Conservation (phyloP, 1,139 yeast genomes). For the Yamadazyma atmosphaerica region DNA sequence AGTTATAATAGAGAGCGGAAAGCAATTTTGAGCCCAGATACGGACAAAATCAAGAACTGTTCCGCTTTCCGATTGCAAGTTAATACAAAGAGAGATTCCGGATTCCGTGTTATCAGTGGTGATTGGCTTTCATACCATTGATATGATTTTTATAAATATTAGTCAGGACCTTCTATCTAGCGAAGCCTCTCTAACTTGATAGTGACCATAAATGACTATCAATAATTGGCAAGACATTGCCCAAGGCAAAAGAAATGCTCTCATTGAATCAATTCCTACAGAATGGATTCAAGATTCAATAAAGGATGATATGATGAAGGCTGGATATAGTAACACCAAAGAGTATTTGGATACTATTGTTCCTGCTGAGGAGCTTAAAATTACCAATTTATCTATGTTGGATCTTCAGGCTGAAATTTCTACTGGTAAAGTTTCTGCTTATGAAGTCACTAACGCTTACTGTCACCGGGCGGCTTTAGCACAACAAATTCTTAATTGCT, state of each 20-base stretch:
- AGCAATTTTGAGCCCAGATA: no score
- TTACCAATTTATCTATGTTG: constrained; percentile 15
- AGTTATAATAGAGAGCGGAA: no score
- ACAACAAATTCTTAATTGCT: constrained; percentile 41
- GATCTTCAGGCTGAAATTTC: constrained; percentile 6
- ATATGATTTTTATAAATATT: no score
- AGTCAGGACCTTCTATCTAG: no score
- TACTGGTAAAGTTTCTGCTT: constrained; percentile 4
- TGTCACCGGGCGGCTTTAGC: constrained; percentile 38
- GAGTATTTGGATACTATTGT: constrained; percentile 16
- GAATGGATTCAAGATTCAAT: constrained; percentile 19
- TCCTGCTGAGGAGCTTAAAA: constrained; percentile 18
- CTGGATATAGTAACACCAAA: constrained; percentile 11
- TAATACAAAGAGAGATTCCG: no score
- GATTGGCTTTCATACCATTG: no score
- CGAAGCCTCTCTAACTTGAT: no score
- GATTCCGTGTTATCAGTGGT: no score
- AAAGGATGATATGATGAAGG: constrained; percentile 9
- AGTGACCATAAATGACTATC: no score
- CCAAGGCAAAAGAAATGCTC: constrained; percentile 14
- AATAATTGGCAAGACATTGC: constrained; percentile 19
- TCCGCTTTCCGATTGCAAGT: no score
- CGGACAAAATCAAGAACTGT: no score
- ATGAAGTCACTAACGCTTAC: constrained; percentile 7
- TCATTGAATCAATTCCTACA: constrained; percentile 20